Conservation (phyloP, 345 rosid species). For the Cochlearia excelsa region DNA sequence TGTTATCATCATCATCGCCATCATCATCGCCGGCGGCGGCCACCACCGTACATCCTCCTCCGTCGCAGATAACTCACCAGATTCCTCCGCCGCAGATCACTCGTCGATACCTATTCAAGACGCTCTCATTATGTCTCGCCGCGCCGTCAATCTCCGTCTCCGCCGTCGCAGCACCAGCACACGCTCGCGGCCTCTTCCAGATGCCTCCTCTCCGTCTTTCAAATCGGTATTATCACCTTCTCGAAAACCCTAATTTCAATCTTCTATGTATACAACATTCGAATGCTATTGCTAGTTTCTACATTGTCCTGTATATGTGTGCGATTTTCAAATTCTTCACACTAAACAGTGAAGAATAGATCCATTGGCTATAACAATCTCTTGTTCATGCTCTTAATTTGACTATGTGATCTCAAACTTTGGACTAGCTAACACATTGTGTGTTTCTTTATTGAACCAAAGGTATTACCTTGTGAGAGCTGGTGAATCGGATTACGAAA, state of each 20-base stretch:
- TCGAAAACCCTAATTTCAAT: not conserved
- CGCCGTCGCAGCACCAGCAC: conserved; percentile 32
- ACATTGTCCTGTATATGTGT: not conserved
- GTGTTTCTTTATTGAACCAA: conserved; percentile 16
- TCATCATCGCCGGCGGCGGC: conserved; percentile 23
- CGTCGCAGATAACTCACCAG: conserved; percentile 2
- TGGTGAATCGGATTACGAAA: conserved; percentile 83
- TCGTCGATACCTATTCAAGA: conserved; percentile 49
- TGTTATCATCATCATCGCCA: conserved; percentile 29
- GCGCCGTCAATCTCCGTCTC: conserved; percentile 34
- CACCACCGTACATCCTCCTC: conserved; percentile 30
- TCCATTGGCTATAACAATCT: too few relatives aligned
- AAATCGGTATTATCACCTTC: conserved; percentile 41
- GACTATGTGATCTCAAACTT: too few relatives aligned
- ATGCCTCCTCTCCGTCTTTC: conserved; percentile 64
- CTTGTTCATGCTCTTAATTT: too few relatives aligned
- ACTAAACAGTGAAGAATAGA: not conserved
- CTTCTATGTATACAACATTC: not conserved
- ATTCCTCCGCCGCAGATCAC: conserved; percentile 26
- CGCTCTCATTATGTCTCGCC: conserved; percentile 45
- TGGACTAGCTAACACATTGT: conserved; percentile 13
- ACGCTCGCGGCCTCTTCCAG: conserved; percentile 68
- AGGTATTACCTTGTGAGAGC: conserved; percentile 90
- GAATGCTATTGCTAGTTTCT: not conserved
- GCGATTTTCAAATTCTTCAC: conserved; percentile 1